A percentile compares a stretch with the other conserved stretches of the same genome.
Conservation (phyloP, 345 rosid species). For the Erysimum cheiranthoides region DNA sequence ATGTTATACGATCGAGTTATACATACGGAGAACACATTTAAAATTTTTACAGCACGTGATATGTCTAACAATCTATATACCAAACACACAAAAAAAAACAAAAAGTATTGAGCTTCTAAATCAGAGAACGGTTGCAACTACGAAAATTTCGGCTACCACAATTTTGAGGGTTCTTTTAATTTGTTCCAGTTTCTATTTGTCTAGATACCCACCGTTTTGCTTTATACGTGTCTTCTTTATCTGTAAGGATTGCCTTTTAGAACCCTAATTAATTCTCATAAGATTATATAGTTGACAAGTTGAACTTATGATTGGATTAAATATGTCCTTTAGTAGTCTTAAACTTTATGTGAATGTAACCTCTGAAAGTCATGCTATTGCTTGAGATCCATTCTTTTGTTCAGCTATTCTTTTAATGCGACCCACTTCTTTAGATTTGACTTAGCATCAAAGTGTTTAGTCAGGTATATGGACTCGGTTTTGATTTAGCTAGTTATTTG, state of each 20-base stretch:
- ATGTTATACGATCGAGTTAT: constrained; percentile 6
- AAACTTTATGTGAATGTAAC: neutral
- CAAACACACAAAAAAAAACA: neutral
- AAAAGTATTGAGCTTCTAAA: neutral
- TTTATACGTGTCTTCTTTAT: neutral
- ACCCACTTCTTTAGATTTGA: neutral
- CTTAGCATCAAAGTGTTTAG: neutral
- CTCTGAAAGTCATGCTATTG: neutral
- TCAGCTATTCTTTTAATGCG: neutral
- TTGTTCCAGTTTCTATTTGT: constrained; percentile 1
- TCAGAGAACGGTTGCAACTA: constrained; percentile 5
- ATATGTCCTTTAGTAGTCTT: neutral
- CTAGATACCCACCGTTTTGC: constrained; percentile 1
- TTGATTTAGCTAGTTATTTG: neutral
- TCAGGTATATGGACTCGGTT: neutral
- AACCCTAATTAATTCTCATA: constrained; percentile 5
- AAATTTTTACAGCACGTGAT: constrained; percentile 3
- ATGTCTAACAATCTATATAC: neutral
- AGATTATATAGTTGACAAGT: neutral
- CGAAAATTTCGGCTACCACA: neutral
- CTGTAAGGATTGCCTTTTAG: neutral
- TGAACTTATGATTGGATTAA: neutral
- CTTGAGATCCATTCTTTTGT: neutral
- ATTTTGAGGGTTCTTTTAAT: neutral
- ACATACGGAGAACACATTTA: neutral